Percentiles rank a stretch among this genome's conserved stretches.
phyloP scores from a whole-genome alignment of 768 basidiomycete species.

The Ramaria sp. region DNA sequence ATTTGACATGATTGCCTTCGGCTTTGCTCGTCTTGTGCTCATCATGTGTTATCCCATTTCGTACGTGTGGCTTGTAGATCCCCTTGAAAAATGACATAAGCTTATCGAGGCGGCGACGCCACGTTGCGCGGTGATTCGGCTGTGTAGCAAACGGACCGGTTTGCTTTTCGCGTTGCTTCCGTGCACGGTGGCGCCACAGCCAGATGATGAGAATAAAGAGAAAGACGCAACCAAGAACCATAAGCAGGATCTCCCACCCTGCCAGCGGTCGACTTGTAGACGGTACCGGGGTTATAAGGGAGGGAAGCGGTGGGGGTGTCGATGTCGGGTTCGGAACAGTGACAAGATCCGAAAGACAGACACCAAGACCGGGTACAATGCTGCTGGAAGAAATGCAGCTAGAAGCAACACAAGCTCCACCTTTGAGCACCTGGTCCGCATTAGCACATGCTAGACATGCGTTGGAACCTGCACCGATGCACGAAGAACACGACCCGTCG shows the following conservation, averaged over 20 bases:
- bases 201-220: constrained; percentile 58
- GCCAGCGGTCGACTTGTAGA: constrained; percentile 29
- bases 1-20: constrained; percentile 35
- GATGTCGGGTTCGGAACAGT: constrained; percentile 32
- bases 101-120: constrained; percentile 45
- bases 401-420: constrained; percentile 52
- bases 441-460: constrained; percentile 68
- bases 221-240: constrained; percentile 72
- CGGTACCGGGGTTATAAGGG: constrained; percentile 39
- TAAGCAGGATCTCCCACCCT: constrained; percentile 84
- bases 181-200: constrained; percentile 60
- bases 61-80: constrained; percentile 22
- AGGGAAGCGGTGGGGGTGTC: constrained; percentile 32
- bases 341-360: constrained; percentile 72
- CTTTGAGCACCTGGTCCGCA: constrained; percentile 47
- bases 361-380: constrained; percentile 60
- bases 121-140: constrained; percentile 34
- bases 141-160: constrained; percentile 57
- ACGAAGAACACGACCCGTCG: constrained; percentile 70
- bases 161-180: constrained; percentile 53
- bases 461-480: constrained; percentile 53
- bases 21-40: constrained; percentile 28
- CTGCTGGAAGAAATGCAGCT: constrained; percentile 44
- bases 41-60: constrained; percentile 40
- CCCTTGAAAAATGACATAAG: constrained; percentile 54